Base-by-base conservation (phyloP, 2,329 filamentous ascomycete species). In the Epichloe uncinata region DNA sequence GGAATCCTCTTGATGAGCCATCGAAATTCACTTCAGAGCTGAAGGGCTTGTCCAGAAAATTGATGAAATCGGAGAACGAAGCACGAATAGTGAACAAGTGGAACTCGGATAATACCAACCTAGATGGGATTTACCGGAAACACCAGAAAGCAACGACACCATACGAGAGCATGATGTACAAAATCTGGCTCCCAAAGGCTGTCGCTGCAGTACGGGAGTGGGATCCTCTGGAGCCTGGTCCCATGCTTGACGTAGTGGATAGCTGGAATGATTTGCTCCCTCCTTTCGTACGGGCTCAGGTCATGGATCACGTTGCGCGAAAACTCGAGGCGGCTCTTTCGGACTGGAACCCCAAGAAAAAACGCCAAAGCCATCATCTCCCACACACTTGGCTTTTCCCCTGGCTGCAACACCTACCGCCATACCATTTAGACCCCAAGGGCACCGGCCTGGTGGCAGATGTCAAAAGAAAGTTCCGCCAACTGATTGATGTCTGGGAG, bases 151-250 rank as follows among this genome's bases (percentile, higher is more conserved):
- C 83, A 1, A 89, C 87, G 0, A 90, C 87, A 0, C 73, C 84
- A 0, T 98, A 94, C 63, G 90, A 97, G 67, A 88, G 85, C 33
- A 85, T 98, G 79, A 87, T 97, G 60, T 89, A 95, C 64, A 85
- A 85, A 51, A 72, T 87, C 34, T 89, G 91, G 81, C 81, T 95
- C 8, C 88, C 90, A 0, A 84, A 82, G 54, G 75, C 93, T 18
- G 81, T 89, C 7, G 77, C 81, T 1, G 80, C 85, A 0, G 77
- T 95, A 16, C 84, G 88, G 49, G 73, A 78, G 8, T 96, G 90
- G 90, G 77, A 91, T 56, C 80, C 88, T 0, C 74, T 85, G 44
- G 77, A 91, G 30, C 77, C 88, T 0, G 71, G 78, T 1, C 75
- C 82, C 4, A 75, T 93, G 49, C 79, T 89, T 18, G 72, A 73